Conservation (phyloP, 2,329 filamentous ascomycete species). For the Trichophyton simii region DNA sequence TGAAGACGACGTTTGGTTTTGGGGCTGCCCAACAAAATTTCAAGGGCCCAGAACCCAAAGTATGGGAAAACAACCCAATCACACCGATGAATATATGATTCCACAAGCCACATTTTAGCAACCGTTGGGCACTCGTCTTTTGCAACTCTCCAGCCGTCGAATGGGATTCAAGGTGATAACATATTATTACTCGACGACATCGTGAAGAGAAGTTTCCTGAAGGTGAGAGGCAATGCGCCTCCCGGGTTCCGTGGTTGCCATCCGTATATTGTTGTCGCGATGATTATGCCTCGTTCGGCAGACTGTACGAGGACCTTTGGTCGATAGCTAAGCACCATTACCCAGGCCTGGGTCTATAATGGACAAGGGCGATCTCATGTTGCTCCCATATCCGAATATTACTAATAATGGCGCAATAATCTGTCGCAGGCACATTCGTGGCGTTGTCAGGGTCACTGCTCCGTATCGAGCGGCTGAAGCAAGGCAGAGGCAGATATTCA, state of each 20-base stretch:
- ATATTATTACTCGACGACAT: not conserved
- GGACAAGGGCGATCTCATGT: not conserved
- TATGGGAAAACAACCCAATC: not conserved
- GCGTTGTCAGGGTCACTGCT: not conserved
- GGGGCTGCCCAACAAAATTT: slow-evolving; percentile 2
- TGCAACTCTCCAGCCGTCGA: not conserved
- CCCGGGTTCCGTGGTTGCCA: not conserved
- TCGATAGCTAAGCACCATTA: not conserved
- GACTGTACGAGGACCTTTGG: not conserved
- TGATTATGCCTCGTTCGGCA: not conserved
- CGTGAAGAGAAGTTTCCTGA: not conserved
- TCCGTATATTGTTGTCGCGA: not conserved
- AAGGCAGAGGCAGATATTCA: not conserved
- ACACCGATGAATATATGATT: not conserved
- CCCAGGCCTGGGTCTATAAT: not conserved
- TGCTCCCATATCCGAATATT: not conserved
- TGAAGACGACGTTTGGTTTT: not conserved
- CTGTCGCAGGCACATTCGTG: not conserved
- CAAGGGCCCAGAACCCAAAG: not conserved
- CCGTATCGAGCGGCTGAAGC: not conserved
- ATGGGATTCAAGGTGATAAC: not conserved
- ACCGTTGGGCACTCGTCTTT: not conserved
- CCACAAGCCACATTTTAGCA: not conserved
- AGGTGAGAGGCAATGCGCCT: not conserved
- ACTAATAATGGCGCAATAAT: slow-evolving; percentile 3